Percentiles rank a stretch among this genome's conserved stretches.
phyloP scores from a whole-genome alignment of 768 basidiomycete genomes.

The Rickenella mellea region DNA sequence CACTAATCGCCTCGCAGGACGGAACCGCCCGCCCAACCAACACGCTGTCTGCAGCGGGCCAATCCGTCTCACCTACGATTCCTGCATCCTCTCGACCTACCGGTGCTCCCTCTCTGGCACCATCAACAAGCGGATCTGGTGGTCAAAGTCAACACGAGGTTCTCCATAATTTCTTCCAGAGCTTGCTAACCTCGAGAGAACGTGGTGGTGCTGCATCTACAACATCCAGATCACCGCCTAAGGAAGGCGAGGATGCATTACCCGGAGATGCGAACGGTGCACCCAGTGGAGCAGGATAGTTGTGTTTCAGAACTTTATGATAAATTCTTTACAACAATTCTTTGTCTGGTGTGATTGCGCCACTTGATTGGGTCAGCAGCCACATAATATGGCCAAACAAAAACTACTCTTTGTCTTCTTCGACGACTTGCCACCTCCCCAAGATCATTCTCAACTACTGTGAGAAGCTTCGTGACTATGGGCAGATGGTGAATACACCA shows the following conservation, averaged over 20 bases:
- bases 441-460: too few species aligned
- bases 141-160: conserved; percentile 69
- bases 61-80: background rate
- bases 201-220: conserved; percentile 28
- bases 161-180: conserved; percentile 83
- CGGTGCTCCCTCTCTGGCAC: conserved; percentile 4
- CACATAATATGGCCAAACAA: background rate
- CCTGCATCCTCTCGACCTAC: conserved; percentile 2
- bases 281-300: conserved; percentile 27
- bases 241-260: conserved; percentile 3
- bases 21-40: conserved; percentile 4
- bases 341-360: too few species aligned
- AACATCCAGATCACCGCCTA: conserved; percentile 13
- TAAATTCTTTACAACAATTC: too few species aligned
- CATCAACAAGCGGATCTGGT: conserved; percentile 2
- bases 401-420: too few species aligned
- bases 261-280: conserved; percentile 25
- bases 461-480: too few species aligned
- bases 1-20: background rate
- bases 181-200: conserved; percentile 63
- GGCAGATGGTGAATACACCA: background rate
- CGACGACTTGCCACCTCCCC: too few species aligned
- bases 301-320: conserved; percentile 19
- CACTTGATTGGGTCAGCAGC: background rate
- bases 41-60: background rate